A percentile compares a stretch with the other conserved stretches of the same genome.
These are phyloP conservation scores for Clitoria ternatea DNA, from an alignment of 306 rosid species.

Conservation along the genomic window DNA sequence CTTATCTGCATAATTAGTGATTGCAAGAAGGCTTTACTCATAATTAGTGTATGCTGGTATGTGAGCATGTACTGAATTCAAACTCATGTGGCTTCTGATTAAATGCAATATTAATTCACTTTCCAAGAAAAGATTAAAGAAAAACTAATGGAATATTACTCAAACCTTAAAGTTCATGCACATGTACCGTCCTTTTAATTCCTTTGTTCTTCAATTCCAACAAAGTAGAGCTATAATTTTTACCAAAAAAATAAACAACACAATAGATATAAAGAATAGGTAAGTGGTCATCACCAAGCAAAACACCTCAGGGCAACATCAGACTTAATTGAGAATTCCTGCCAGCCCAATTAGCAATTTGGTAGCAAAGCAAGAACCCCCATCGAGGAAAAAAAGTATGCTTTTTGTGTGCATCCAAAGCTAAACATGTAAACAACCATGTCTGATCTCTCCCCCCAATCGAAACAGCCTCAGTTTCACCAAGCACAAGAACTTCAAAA, in stretches of 20 bases:
- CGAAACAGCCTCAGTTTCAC: neutral
- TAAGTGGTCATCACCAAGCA: neutral
- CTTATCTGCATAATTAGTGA: no score
- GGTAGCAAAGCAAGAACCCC: slow-evolving; percentile 15
- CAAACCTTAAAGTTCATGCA: neutral
- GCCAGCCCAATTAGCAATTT: neutral
- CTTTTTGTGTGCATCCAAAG: no score
- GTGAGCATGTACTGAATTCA: no score
- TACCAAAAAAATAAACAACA: no score
- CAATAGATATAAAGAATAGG: no score
- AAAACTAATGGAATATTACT: neutral
- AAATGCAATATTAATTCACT: no score
- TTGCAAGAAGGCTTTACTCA: no score
- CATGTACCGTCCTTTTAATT: neutral
- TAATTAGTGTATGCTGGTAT: no score
- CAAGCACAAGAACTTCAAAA: no score
- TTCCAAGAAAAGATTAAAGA: neutral
- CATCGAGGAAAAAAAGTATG: slow-evolving; percentile 16
- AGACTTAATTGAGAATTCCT: neutral
- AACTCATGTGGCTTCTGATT: no score
- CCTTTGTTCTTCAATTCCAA: neutral
- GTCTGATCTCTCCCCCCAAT: no score
- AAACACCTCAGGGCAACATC: neutral
- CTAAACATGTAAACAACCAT: slow-evolving; percentile 28
- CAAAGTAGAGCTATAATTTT: neutral